phyloP scores from a whole-genome alignment of 139 green algal genomes.

The Closterium sp. region DNA sequence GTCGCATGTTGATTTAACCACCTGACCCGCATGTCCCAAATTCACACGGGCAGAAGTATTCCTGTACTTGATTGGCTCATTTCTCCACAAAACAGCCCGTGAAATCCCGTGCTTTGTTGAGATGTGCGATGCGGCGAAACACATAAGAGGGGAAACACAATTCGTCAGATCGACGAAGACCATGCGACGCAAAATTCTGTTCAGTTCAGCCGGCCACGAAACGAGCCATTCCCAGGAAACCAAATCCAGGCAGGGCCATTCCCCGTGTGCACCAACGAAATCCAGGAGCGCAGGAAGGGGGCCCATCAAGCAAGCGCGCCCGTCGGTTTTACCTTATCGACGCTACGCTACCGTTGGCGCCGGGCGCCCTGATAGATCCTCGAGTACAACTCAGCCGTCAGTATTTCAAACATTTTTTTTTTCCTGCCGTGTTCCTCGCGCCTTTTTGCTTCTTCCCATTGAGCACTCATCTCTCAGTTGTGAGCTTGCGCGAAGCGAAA shows the following conservation, averaged over 20 bases:
- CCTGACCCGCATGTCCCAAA: not conserved
- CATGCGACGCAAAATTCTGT: too few species aligned
- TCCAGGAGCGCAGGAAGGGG: too few species aligned
- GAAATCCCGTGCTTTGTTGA: not conserved
- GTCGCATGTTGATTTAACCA: not conserved
- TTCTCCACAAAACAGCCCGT: not conserved
- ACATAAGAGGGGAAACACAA: not conserved
- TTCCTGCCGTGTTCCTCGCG: not conserved
- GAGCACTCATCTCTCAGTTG: not conserved
- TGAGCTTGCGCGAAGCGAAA: not conserved
- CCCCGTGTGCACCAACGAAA: too few species aligned
- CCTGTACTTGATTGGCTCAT: not conserved
- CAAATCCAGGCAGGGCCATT: too few species aligned
- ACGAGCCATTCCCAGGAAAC: too few species aligned
- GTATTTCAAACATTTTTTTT: not conserved
- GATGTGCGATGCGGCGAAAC: not conserved
- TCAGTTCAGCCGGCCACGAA: too few species aligned
- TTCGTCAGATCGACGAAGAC: too few species aligned
- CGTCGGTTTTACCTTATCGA: not conserved
- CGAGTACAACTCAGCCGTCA: not conserved
- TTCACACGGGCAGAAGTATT: not conserved
- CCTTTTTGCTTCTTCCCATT: not conserved
- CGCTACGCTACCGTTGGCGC: not conserved
- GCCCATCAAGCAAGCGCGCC: not conserved
- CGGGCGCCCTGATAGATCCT: not conserved